Evolutionary conservation across 2,329 filamentous ascomycete genomes (phyloP).

Genomic region (Clarireedia paspali): DNA sequence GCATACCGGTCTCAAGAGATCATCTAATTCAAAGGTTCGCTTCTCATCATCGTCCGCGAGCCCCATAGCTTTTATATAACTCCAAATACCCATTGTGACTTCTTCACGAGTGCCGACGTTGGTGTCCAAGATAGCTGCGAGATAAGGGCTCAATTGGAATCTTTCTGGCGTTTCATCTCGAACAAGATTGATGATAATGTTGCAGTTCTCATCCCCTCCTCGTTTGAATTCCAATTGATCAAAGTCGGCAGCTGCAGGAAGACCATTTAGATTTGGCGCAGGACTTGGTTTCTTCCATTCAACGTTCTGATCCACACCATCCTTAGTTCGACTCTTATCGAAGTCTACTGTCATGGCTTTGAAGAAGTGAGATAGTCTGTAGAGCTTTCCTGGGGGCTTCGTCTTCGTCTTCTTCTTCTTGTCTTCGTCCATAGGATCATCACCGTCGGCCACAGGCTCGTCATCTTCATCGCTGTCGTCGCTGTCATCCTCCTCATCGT

Average conservation of each 20-base stretch:
- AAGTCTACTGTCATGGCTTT: conserved; percentile 70
- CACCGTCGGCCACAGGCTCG: conserved; percentile 30
- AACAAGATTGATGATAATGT: conserved; percentile 79
- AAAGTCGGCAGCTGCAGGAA: conserved; percentile 65
- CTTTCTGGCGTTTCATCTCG: conserved; percentile 82
- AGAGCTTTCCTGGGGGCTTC: conserved; percentile 37
- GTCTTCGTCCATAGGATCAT: conserved; percentile 48
- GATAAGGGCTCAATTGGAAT: conserved; percentile 67
- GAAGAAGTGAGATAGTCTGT: conserved; percentile 71
- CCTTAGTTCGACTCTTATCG: conserved; percentile 52
- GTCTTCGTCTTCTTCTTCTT: conserved; percentile 34
- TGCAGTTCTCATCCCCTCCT: conserved; percentile 84
- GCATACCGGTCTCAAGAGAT: conserved; percentile 66
- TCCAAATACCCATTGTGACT: conserved; percentile 87
- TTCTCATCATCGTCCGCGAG: conserved; percentile 94
- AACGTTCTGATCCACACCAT: conserved; percentile 50
- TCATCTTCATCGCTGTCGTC: conserved; percentile 41
- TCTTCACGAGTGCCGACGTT: conserved; percentile 81
- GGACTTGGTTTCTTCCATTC: conserved; percentile 80
- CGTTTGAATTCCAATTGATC: conserved; percentile 89
- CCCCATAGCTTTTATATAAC: conserved; percentile 80
- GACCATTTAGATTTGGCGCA: conserved; percentile 40
- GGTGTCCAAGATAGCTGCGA: conserved; percentile 81
- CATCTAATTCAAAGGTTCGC: conserved; percentile 84
- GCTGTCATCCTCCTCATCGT: conserved; percentile 53